Conservation (phyloP, 345 rosid species). For the Capsella bursapastoris region DNA sequence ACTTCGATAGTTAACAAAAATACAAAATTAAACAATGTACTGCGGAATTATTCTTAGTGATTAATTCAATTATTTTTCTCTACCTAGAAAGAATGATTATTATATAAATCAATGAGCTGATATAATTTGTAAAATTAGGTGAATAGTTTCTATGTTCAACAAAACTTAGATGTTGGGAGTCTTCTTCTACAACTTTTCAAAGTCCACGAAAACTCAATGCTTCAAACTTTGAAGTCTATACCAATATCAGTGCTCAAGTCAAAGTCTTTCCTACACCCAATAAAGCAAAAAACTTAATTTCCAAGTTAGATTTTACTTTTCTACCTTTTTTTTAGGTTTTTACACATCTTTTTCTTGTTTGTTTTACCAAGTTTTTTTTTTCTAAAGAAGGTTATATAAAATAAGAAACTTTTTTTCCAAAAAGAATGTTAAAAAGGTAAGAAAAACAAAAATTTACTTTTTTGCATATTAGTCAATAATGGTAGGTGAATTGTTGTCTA, state of each 20-base stretch:
- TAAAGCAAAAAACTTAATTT: conserved; percentile 31
- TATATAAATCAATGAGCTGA: no score
- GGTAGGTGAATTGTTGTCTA: conserved; percentile 31
- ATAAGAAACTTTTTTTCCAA: no score
- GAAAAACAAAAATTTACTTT: conserved; percentile 15
- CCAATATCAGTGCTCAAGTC: conserved; percentile 44
- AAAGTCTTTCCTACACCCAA: conserved; percentile 40
- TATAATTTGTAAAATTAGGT: conserved; percentile 16
- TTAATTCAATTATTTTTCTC: no score
- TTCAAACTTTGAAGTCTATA: conserved; percentile 40
- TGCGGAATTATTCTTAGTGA: no score
- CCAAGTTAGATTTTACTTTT: conserved; percentile 38
- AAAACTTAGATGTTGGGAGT: conserved; percentile 23
- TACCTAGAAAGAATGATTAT: no score
- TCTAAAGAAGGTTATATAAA: no score
- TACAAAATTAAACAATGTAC: no score
- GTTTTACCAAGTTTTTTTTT: background rate
- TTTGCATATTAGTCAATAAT: conserved; percentile 3
- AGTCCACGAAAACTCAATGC: conserved; percentile 26
- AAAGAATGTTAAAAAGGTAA: conserved; percentile 15
- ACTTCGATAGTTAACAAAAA: no score
- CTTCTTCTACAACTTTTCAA: conserved; percentile 38
- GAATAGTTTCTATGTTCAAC: conserved; percentile 10
- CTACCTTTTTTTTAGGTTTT: background rate
- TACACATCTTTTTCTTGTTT: background rate